Percentiles rank a stretch among this genome's conserved stretches.
Conservation (phyloP, 1,284 basidiomycete species). For the Termitomyces sp. region DNA sequence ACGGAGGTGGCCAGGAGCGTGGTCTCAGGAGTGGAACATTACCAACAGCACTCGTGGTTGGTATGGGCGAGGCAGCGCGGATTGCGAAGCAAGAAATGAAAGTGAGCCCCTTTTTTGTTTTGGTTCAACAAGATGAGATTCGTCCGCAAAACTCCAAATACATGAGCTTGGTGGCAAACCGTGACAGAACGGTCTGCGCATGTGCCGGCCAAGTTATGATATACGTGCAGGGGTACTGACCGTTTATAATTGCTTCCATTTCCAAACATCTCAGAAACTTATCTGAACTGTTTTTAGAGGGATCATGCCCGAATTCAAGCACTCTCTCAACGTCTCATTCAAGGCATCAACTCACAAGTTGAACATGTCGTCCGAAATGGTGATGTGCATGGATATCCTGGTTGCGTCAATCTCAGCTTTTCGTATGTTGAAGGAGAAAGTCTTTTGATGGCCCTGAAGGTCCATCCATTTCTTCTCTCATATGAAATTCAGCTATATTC, state of each 20-base stretch:
- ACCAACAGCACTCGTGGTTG: conserved; percentile 86
- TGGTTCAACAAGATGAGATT: conserved; percentile 43
- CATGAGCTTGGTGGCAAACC: conserved; percentile 17
- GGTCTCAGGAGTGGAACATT: conserved; percentile 94
- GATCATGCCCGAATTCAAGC: conserved; percentile 78
- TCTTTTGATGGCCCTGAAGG: conserved; percentile 97
- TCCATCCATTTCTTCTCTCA: conserved; percentile 47
- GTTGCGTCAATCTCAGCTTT: conserved; percentile 94
- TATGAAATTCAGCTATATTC: conserved; percentile 7
- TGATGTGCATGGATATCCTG: conserved; percentile 82
- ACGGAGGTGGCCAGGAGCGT: conserved; percentile 96
- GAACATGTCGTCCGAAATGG: conserved; percentile 94
- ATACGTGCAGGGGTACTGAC: conserved; percentile 89
- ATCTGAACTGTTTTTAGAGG: conserved; percentile 43
- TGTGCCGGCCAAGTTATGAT: conserved; percentile 56
- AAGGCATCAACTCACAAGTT: conserved; percentile 79
- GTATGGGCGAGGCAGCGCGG: conserved; percentile 92
- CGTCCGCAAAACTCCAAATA: conserved; percentile 26
- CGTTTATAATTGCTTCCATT: conserved; percentile 12
- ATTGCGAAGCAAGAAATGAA: conserved; percentile 90
- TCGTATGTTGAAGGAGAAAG: conserved; percentile 98
- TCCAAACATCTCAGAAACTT: conserved; percentile 9
- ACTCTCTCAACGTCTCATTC: conserved; percentile 80
- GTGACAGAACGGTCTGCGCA: conserved; percentile 4
- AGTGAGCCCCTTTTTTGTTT: conserved; percentile 49